These are phyloP conservation scores for Chlamydomonas eustigma DNA, from an alignment of 139 green algal species.

Conservation along the genomic window DNA sequence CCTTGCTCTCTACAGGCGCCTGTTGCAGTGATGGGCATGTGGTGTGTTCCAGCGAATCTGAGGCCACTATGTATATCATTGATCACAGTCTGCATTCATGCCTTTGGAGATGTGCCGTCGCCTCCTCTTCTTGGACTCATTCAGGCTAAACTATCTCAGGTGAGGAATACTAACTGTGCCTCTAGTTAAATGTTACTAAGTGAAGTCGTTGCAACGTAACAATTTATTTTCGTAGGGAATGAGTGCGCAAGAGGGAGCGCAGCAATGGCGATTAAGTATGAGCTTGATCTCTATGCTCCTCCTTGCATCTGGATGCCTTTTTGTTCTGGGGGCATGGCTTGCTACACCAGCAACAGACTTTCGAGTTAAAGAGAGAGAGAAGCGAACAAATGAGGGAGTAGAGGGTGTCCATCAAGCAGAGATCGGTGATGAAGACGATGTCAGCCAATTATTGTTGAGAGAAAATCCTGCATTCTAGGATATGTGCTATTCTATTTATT, in stretches of 20 bases:
- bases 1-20: conserved; percentile 59
- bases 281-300: conserved; percentile 44
- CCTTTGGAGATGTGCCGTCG: conserved; percentile 91
- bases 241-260: conserved; percentile 16
- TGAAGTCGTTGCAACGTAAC: no score
- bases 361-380: no score
- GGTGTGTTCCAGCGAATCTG: conserved; percentile 75
- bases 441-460: no score
- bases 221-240: conserved; percentile 22
- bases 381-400: no score
- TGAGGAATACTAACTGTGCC: background rate
- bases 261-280: conserved; percentile 52
- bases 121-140: conserved; percentile 78
- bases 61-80: conserved; percentile 77
- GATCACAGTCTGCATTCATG: conserved; percentile 79
- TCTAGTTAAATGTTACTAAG: no score
- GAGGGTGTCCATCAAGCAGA: no score
- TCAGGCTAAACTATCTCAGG: conserved; percentile 44
- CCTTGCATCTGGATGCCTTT: conserved; percentile 30
- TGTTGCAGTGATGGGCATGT: conserved; percentile 73
- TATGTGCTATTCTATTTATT: no score
- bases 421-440: no score
- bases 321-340: conserved; percentile 18
- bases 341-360: conserved; percentile 24
- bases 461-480: no score